Base-by-base conservation (phyloP, 257 asterid species). In the Schizonepeta tenuifolia region DNA sequence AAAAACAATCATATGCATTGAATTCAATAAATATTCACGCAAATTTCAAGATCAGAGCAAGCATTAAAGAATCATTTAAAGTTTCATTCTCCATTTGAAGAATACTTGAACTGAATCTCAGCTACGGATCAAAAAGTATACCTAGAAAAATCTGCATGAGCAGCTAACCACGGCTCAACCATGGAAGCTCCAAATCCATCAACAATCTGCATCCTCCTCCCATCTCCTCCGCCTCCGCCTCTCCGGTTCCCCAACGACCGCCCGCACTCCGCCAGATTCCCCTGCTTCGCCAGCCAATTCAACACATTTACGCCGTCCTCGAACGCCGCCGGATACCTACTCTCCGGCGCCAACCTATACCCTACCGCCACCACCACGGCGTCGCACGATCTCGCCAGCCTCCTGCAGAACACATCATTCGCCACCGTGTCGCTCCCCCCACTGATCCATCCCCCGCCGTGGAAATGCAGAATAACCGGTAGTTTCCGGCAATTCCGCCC, bases 121-220 rank as follows among this genome's bases (percentile, higher is more conserved):
- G 41, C 59, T 65, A 18, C 9, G 46, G 13, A 55, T 44, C 38
- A 73, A 58, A 68, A 43, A 5, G 28, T 47, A 22, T 80, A 91
- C 97, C 97, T 91, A 9, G 93, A 89, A 40, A 78, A 86, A 67
- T 89, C 97, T n/a, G 82, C 95, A 77, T 91, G 97, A 83, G 97
- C 91, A 79, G 96, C 96, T 80, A 91, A 72, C 97, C 97, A 91
- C 1, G 97, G 97, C 57, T 89, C 97, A 56, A 78, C 87, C 85
- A 83, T 82, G 9, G 84, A 76, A 2, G 85, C 74, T 50, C 94
- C 93, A 69, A 87, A 89, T 10, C 93, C 97, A 78, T 91, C 96
- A 44, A 83, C 91, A 67, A 91, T 89, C 75, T 87, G 89, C 82
- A 81, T 64, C 87, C 91, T 78, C 78, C 87, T 75, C 31, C 83